Conservation (phyloP, 495 filamentous ascomycete species). For the Niebla homalea region DNA sequence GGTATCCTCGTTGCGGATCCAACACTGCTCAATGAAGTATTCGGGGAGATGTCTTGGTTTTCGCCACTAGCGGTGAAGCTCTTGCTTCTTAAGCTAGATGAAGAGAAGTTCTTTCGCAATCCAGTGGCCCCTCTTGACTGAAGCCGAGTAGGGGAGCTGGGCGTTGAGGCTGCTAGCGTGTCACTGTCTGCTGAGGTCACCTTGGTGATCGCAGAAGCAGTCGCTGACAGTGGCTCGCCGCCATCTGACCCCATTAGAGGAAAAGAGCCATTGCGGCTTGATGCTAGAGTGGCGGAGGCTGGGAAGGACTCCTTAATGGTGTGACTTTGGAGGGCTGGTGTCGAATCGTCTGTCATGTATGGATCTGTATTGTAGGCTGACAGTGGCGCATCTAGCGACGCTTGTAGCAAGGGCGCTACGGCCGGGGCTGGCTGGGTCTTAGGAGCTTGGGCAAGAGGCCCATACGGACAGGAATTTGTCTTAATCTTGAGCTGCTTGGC, state of each 20-base stretch:
- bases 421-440: conserved; percentile 30
- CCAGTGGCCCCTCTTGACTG: conserved; percentile 38
- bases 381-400: conserved; percentile 10
- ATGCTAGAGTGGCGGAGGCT: conserved; percentile 1
- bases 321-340: conserved; percentile 6
- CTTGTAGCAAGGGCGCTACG: conserved; percentile 13
- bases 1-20: conserved; percentile 44
- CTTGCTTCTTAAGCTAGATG: conserved; percentile 57
- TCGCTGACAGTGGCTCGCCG: conserved; percentile 10
- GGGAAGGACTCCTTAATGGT: conserved; percentile 2
- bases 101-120: conserved; percentile 68
- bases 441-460: conserved; percentile 26
- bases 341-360: conserved; percentile 7
- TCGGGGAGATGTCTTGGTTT: conserved; percentile 51
- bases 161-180: conserved; percentile 23
- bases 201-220: conserved; percentile 23
- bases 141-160: conserved; percentile 34
- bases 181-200: conserved; percentile 30
- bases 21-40: conserved; percentile 56
- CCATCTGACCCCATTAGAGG: conserved; percentile 12
- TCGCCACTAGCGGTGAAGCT: conserved; percentile 66
- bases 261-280: conserved; percentile 18
- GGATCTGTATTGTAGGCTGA: conserved; percentile 15
- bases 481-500: conserved; percentile 82
- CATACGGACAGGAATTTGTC: conserved; percentile 39